phyloP scores from a whole-genome alignment of 2,329 filamentous ascomycete genomes.

The Phyllosticta citribraziliensis region DNA sequence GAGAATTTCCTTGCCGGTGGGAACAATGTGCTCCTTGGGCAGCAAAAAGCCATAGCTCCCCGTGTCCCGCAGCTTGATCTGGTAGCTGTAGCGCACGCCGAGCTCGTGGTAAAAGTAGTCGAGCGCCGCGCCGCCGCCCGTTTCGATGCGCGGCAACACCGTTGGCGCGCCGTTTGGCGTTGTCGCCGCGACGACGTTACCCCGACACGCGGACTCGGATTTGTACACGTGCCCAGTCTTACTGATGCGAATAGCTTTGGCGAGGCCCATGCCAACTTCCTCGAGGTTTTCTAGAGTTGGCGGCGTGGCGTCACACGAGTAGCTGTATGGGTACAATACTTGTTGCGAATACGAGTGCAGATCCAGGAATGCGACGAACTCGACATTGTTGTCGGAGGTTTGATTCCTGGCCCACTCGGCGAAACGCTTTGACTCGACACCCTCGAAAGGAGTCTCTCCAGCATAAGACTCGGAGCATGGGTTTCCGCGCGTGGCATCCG shows the following conservation, averaged over 20 bases:
- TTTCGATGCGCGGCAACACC: conserved; percentile 52
- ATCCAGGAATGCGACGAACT: conserved; percentile 79
- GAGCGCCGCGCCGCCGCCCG: conserved; percentile 72
- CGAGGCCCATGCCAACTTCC: conserved; percentile 77
- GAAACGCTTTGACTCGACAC: conserved; percentile 63
- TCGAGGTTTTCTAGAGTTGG: conserved; percentile 86
- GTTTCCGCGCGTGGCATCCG: conserved; percentile 52
- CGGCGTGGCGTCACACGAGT: conserved; percentile 66
- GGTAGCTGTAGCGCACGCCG: conserved; percentile 73
- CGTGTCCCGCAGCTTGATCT: conserved; percentile 87
- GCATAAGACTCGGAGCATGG: conserved; percentile 89
- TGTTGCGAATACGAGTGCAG: conserved; percentile 94
- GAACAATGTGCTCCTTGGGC: conserved; percentile 76
- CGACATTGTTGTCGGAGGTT: conserved; percentile 57
- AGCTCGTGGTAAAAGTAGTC: conserved; percentile 95
- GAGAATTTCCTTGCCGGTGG: conserved; percentile 79
- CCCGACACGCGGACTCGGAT: conserved; percentile 79
- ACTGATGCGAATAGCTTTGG: conserved; percentile 78
- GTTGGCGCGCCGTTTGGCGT: conserved; percentile 22
- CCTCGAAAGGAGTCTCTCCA: conserved; percentile 74
- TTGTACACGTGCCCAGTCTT: conserved; percentile 53
- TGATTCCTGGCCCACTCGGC: conserved; percentile 78
- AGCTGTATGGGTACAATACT: conserved; percentile 85
- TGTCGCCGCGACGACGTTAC: conserved; percentile 50
- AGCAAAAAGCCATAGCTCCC: conserved; percentile 91